phyloP scores from a whole-genome alignment of 2,329 filamentous ascomycete genomes.

The Eutypa lata region DNA sequence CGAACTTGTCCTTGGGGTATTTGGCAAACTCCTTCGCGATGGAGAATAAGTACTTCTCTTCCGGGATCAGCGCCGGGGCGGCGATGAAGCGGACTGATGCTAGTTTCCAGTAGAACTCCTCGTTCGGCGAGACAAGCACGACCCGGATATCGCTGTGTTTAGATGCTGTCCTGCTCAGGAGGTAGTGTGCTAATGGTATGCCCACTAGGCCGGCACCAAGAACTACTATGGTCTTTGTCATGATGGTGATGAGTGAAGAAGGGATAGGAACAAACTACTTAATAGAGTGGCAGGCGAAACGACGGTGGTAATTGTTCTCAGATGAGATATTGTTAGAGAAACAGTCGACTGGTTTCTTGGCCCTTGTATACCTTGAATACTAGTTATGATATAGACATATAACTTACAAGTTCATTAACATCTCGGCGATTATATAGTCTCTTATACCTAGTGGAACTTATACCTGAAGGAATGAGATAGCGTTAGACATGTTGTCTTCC shows the following conservation, averaged over 20 bases:
- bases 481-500: no score
- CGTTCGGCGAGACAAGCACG: slow-evolving; percentile 44
- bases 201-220: slow-evolving; percentile 48
- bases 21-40: slow-evolving; percentile 43
- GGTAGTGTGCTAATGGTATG: slow-evolving; percentile 47
- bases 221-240: slow-evolving; percentile 41
- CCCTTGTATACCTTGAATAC: no score
- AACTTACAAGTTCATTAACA: no score
- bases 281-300: no score
- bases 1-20: slow-evolving; percentile 46
- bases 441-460: no score
- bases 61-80: slow-evolving; percentile 43
- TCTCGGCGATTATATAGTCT: no score
- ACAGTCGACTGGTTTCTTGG: no score
- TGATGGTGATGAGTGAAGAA: slow-evolving; percentile 5
- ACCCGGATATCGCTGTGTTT: slow-evolving; percentile 40
- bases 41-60: slow-evolving; percentile 37
- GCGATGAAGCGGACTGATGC: slow-evolving; percentile 44
- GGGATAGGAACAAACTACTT: no score
- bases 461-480: no score
- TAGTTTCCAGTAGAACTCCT: slow-evolving; percentile 48
- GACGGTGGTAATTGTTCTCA: no score
- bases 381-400: no score
- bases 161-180: slow-evolving; percentile 41
- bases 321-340: no score